phyloP scores from a whole-genome alignment of 2,329 filamentous ascomycete species.

The Chaetomium olivaceum region DNA sequence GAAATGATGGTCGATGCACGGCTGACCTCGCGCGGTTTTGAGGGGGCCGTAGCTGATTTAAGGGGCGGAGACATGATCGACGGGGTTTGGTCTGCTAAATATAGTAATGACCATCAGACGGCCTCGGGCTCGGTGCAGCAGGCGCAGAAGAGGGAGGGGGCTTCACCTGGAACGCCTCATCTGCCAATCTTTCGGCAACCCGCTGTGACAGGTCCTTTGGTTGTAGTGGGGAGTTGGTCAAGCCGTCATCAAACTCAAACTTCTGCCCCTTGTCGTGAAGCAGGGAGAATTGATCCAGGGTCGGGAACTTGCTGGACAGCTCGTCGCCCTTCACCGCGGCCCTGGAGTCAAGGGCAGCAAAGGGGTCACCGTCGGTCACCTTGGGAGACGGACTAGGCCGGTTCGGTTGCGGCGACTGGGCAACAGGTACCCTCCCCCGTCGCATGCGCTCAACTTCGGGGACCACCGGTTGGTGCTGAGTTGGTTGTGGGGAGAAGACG shows the following conservation, averaged over 20 bases:
- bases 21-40: constrained; percentile 52
- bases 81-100: constrained; percentile 36
- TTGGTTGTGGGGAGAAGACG: constrained; percentile 70
- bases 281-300: constrained; percentile 88
- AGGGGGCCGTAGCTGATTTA: constrained; percentile 44
- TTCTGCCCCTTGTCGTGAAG: constrained; percentile 80
- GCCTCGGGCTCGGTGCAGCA: constrained; percentile 36
- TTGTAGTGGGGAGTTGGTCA: constrained; percentile 48
- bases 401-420: constrained; percentile 44
- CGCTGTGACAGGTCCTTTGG: constrained; percentile 61
- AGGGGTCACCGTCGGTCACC: constrained; percentile 75
- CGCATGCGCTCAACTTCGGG: constrained; percentile 95
- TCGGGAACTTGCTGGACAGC: constrained; percentile 81
- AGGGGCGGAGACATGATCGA: constrained; percentile 40
- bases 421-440: constrained; percentile 68
- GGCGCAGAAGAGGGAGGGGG: constrained; percentile 32
- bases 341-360: constrained; percentile 80
- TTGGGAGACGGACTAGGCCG: constrained; percentile 69
- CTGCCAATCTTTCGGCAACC: constrained; percentile 74
- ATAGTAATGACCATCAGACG: constrained; percentile 36
- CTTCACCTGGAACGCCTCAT: constrained; percentile 73
- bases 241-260: constrained; percentile 75
- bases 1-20: constrained; percentile 65
- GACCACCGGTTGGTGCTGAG: constrained; percentile 69
- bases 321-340: constrained; percentile 63